These are phyloP conservation scores for Citrus trifoliata DNA, from an alignment of 345 rosid genomes.

Conservation along the genomic window DNA sequence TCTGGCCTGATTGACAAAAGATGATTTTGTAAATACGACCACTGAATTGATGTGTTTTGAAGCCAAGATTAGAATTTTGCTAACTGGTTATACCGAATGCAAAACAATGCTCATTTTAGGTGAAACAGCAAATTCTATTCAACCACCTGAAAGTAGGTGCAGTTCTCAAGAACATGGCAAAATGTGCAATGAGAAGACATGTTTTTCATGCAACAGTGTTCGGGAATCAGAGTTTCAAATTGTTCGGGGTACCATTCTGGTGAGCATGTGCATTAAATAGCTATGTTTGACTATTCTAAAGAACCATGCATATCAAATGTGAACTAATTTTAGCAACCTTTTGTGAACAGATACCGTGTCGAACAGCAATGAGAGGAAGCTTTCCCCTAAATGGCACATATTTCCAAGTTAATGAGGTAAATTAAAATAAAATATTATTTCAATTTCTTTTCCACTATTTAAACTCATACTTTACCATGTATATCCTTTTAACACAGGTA, in stretches of 20 bases:
- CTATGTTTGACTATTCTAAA: neutral
- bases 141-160: slow-evolving; percentile 58
- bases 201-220: slow-evolving; percentile 68
- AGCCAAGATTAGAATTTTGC: slow-evolving; percentile 10
- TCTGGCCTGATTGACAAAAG: neutral
- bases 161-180: slow-evolving; percentile 41
- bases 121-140: slow-evolving; percentile 75
- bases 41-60: neutral
- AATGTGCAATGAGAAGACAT: slow-evolving; percentile 59
- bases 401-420: slow-evolving; percentile 94
- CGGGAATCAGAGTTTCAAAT: slow-evolving; percentile 68
- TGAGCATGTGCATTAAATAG: slow-evolving; percentile 31
- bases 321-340: neutral
- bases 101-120: slow-evolving; percentile 40
- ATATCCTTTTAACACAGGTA: slow-evolving; percentile 40
- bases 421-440: neutral
- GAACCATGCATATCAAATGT: neutral
- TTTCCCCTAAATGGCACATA: slow-evolving; percentile 97
- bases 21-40: neutral
- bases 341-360: slow-evolving; percentile 73
- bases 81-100: slow-evolving; percentile 3
- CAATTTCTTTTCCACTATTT: slow-evolving; percentile 3
- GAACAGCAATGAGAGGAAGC: slow-evolving; percentile 96
- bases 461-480: neutral
- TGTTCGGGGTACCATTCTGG: slow-evolving; percentile 92